Evolutionary conservation across 139 green algal genomes (phyloP), one percentile per base, ranked within the genome.

Genomic region (Coelastrella sp.): DNA sequence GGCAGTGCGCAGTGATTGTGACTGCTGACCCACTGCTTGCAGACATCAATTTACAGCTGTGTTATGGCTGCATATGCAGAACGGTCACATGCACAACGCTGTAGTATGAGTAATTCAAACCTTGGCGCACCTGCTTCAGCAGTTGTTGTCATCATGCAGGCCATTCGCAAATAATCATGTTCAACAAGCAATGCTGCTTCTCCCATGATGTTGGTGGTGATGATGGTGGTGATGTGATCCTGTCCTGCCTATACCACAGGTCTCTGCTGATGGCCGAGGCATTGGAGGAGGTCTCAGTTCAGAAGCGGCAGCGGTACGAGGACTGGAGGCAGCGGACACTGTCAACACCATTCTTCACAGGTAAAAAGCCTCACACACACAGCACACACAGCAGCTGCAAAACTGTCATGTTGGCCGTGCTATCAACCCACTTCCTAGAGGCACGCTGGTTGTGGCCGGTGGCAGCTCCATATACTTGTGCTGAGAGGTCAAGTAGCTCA

Each of bases 221-320:
- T 19, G 11, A 12, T 35, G 17, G 1, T 27, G 8, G 72, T 49
- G 22, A 7, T 81, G 20, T 81, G 6, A 20, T 59, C 6, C 35
- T 82, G 58, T 74, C 14, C 57, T 49, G 35, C 35, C 22, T 61
- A 8, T 56, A 3, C 6, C 19, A 0, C 78, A 91, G 87, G 78
- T 78, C 87, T 24, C 87, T 91, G 87, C 87, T 91, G 65, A 85
- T 91, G 87, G 66, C 78, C 8, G 87, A 91, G 27, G 87, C 87
- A 0, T 65, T 91, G 14, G 87, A 91, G 75, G 87, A 91, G 27
- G 49, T 91, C 4, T 87, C 61, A 17, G 66, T 82, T 35, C 78
- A 72, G 63, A 91, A 91, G 63, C 35, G 78, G 27, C 78, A 82
- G 65, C 78, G 87, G 17, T 90, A 90, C 0, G 85, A 90, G 59